Base-by-base conservation (phyloP, 305 asterid genomes). In the Rubia balearica region DNA sequence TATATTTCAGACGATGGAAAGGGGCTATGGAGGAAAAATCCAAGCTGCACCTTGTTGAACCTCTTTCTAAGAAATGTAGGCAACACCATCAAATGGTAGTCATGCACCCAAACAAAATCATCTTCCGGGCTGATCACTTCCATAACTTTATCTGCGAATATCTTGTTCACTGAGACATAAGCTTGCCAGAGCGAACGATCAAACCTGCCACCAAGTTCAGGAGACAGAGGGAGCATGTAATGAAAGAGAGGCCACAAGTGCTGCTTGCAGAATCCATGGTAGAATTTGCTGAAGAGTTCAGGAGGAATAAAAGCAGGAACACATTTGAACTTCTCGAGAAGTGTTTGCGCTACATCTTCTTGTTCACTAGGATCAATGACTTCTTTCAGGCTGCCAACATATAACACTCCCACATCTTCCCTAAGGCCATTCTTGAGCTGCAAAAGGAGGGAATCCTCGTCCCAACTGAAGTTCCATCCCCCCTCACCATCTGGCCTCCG, bases 161-260 rank as follows among this genome's bases (percentile, higher is more conserved):
- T 91, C 73, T 89, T 91, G 87, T 89, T 91, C 12, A 89, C 97
- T 0, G 97, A 91, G 24, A 91, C 90, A 59, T 91, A 91, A 69
- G 96, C 96, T 80, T 89, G 97, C 97, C 97, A 91, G 24, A 89
- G 71, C 38, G 83, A 71, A 3, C 97, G 92, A 71, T 91, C 96
- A 56, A 91, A 91, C 76, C 97, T 80, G 60, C 97, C 97, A 59
- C 96, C 96, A 48, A 89, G 96, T 71, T 91, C 96, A 0, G 96
- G 97, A n/a, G 97, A 91, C 27, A 91, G 80, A 55, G 97, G 97
- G 61, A 91, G 96, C 97, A 91, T 91, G 75, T 91, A 91, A 77
- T 91, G 97, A 81, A 91, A 91, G 77, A 91, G 75, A 78, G 97
- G 96, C 97, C 97, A 90, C 33, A 90, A 81, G 67, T 89, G 85